Percentiles rank a stretch among this genome's conserved stretches.
These are phyloP conservation scores for Litsea cubeba DNA, from an alignment of 164 flowering plant genomes.

Conservation along the genomic window DNA sequence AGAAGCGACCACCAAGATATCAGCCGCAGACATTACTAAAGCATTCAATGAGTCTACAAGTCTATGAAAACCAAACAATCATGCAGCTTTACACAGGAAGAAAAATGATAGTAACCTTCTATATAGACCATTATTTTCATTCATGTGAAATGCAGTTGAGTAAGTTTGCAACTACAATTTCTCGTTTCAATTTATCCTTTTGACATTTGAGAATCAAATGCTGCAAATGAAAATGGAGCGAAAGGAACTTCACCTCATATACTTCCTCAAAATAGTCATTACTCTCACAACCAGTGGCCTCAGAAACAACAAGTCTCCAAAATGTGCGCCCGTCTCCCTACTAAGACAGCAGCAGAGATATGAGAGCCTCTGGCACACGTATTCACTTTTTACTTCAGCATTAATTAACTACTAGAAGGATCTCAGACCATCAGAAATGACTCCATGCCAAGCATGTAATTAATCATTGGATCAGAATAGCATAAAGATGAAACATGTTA, in stretches of 20 bases:
- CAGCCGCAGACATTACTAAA: not conserved
- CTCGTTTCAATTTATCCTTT: not conserved
- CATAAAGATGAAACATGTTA: not conserved
- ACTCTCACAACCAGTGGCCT: slow-evolving; percentile 77
- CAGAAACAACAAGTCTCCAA: slow-evolving; percentile 90
- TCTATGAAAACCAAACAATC: not conserved
- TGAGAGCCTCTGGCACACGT: not conserved
- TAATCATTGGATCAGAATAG: not conserved
- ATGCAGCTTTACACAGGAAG: not conserved
- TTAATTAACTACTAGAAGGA: not conserved
- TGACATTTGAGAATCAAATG: not conserved
- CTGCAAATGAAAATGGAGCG: not conserved
- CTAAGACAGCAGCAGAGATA: slow-evolving; percentile 1
- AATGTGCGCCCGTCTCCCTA: slow-evolving; percentile 96
- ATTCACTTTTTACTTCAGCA: not conserved
- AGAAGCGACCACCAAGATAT: slow-evolving; percentile 14
- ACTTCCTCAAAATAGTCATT: slow-evolving; percentile 89
- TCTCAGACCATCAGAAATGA: not conserved
- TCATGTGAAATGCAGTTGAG: not conserved
- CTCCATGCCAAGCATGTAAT: not conserved
- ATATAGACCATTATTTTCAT: not conserved
- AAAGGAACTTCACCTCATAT: slow-evolving; percentile 53
- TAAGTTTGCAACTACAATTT: not conserved
- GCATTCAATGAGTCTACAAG: not conserved
- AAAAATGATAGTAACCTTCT: not conserved